Evolutionary conservation across 2,329 filamentous ascomycete genomes (phyloP).

Genomic region (Coniochaeta ligniaria): DNA sequence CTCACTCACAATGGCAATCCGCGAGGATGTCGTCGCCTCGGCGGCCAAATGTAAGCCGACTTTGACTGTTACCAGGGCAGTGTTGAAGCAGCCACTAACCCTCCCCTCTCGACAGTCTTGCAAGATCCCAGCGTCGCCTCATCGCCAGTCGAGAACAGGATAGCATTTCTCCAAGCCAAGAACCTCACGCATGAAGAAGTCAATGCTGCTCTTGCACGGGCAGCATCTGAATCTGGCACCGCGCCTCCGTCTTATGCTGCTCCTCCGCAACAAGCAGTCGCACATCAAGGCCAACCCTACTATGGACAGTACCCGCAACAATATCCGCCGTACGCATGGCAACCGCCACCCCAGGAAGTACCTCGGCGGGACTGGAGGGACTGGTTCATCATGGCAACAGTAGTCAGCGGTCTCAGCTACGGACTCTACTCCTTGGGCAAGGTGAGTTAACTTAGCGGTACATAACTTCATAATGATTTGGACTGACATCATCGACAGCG

Average conservation of each 20-base stretch:
- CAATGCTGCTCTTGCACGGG: slow-evolving; percentile 71
- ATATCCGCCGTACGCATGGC: slow-evolving; percentile 47
- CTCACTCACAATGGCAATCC: slow-evolving; percentile 62
- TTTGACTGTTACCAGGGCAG: background rate
- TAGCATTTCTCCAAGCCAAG: slow-evolving; percentile 91
- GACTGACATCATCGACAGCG: slow-evolving; percentile 42
- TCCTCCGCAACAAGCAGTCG: slow-evolving; percentile 22
- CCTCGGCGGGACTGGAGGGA: slow-evolving; percentile 92
- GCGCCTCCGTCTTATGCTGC: slow-evolving; percentile 35
- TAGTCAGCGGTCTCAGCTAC: slow-evolving; percentile 83
- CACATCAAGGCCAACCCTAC: slow-evolving; percentile 32
- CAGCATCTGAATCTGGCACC: slow-evolving; percentile 48
- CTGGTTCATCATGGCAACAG: slow-evolving; percentile 99
- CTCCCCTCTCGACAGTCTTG: slow-evolving; percentile 56
- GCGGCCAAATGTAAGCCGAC: slow-evolving; percentile 33
- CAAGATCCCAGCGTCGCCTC: slow-evolving; percentile 88
- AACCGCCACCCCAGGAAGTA: slow-evolving; percentile 45
- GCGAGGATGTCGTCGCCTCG: slow-evolving; percentile 85
- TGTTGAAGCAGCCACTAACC: background rate
- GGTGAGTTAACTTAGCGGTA: slow-evolving; percentile 36
- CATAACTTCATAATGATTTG: background rate
- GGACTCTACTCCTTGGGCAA: slow-evolving; percentile 84
- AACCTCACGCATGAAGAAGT: slow-evolving; percentile 97
- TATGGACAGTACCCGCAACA: slow-evolving; percentile 40
- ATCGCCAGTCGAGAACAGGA: slow-evolving; percentile 85